Evolutionary conservation across 306 rosid genomes (phyloP), one percentile per base, ranked within the genome.

Genomic region (Oemleria cerasiformis): DNA sequence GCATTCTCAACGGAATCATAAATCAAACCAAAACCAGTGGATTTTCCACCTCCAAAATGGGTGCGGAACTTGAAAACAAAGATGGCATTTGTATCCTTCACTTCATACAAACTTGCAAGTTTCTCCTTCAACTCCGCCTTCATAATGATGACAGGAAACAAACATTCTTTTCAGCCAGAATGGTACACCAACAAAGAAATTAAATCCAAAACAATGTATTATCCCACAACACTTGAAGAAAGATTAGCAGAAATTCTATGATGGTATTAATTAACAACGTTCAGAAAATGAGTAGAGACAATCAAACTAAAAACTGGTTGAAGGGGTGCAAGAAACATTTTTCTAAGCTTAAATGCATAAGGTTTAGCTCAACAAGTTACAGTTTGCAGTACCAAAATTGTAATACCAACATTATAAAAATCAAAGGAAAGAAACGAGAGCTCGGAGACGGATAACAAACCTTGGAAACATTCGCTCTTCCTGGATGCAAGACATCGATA

Each of bases 61-160:
- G 97, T 91, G 42, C 88, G 79, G 80, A 91, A 91, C 73, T 88
- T 87, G 84, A 87, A 91, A 60, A 88, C 96, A 48, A 91, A 91
- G 39, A 91, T 87, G 9, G 91, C 53, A 63, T 88, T 87, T 7
- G 90, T 70, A 75, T 88, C 97, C 82, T 85, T 91, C 60, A 87
- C 96, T 0, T 87, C 96, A 36, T 88, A 87, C 72, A 91, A 77
- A 38, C 83, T 84, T 30, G 82, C 81, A 2, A 88, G 68, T 71
- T 91, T 91, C 80, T 91, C 97, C 92, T 91, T 91, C 34, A 91
- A 80, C 73, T 91, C 97, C 14, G 89, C 87, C 96, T 91, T 57
- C 7, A 25, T n/a, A n/a, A 72, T 47, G 4, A 19, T 15, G 39
- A 17, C 14, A 51, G 20, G n/a, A 36, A 42, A 58, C 8, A 13